Evolutionary conservation across 192 early-diverging fungal genomes (phyloP), one percentile per base, ranked within the genome.

Genomic region (Linnemannia elongata): DNA sequence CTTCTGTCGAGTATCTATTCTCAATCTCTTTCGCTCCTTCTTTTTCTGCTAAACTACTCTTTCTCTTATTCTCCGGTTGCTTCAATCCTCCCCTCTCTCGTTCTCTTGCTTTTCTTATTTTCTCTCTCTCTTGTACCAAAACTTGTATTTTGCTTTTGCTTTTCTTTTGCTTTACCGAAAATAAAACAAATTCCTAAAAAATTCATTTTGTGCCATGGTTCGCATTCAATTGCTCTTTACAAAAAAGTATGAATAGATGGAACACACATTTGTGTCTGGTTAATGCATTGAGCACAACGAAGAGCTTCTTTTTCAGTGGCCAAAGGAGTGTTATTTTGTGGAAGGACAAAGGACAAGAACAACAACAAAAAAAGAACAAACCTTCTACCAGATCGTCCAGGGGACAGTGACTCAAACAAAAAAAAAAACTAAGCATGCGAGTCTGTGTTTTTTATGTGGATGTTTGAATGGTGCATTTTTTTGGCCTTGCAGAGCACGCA

Each of bases 51-150:
- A 52, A 52, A 52, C 49, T 52, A 52, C 22, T 54, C 35, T 24
- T 39, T 72, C 44, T 79, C 20, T 52, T 15, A 17, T 27, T 45
- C 20, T 36, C 20, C 45, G 54, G 70, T 72, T 57, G 41, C 49
- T 44, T 69, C 39, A 78, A 45, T 49, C 66, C 47, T 49, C 49
- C 69, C n/a, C 39, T 49, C 24, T 41, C 38, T 41, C 18, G 6
- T 41, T 41, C 38, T 41, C 66, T 68, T 68, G 33, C 30, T 71
- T 41, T 71, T 57, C 82, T 55, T 79, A 24, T 42, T 70, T 70
- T 78, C 20, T 20, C 38, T 81, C 54, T 68, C 45, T 73, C 85
- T 81, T 87, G 85, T 87, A 87, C 74, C 85, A 87, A 87, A 77
- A 87, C 72, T 52, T 81, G 78, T 80, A 80, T 77, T 85, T 84